phyloP scores from a whole-genome alignment of 2,329 filamentous ascomycete species.

The Rosellinia necatrix region DNA sequence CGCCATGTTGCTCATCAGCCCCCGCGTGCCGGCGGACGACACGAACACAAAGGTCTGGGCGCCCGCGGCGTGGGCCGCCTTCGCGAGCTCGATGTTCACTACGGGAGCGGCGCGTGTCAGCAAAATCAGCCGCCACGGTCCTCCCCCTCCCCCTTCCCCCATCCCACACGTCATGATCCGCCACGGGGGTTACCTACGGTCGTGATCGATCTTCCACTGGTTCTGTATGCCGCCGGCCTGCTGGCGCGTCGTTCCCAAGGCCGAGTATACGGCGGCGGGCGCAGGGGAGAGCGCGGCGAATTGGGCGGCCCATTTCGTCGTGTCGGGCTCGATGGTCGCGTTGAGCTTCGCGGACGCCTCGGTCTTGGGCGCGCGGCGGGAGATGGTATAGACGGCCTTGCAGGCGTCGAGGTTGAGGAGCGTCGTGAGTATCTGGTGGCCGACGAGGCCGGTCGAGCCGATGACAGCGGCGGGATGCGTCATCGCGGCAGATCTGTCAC shows the following conservation, averaged over 20 bases:
- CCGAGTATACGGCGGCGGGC: slow-evolving; percentile 73
- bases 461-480: slow-evolving; percentile 54
- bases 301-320: slow-evolving; percentile 67
- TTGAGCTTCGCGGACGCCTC: slow-evolving; percentile 62
- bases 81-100: slow-evolving; percentile 78
- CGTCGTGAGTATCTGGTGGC: slow-evolving; percentile 73
- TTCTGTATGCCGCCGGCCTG: slow-evolving; percentile 75
- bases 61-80: slow-evolving; percentile 73
- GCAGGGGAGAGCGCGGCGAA: slow-evolving; percentile 60
- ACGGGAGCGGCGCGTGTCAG: neutral
- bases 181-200: slow-evolving; percentile 47
- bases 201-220: slow-evolving; percentile 87
- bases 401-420: slow-evolving; percentile 61
- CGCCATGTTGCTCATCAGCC: slow-evolving; percentile 48
- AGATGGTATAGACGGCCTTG: slow-evolving; percentile 64
- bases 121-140: no score
- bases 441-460: slow-evolving; percentile 71
- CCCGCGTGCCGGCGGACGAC: slow-evolving; percentile 59
- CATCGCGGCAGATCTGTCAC: slow-evolving; percentile 4
- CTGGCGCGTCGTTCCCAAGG: slow-evolving; percentile 78
- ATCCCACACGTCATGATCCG: no score
- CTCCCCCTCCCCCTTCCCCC: no score
- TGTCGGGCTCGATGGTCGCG: slow-evolving; percentile 70
- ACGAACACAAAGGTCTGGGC: slow-evolving; percentile 78
- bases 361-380: slow-evolving; percentile 65